Percentiles rank a stretch among this genome's conserved stretches.
phyloP scores from a whole-genome alignment of 306 rosid species.

The Malus sylvestris region DNA sequence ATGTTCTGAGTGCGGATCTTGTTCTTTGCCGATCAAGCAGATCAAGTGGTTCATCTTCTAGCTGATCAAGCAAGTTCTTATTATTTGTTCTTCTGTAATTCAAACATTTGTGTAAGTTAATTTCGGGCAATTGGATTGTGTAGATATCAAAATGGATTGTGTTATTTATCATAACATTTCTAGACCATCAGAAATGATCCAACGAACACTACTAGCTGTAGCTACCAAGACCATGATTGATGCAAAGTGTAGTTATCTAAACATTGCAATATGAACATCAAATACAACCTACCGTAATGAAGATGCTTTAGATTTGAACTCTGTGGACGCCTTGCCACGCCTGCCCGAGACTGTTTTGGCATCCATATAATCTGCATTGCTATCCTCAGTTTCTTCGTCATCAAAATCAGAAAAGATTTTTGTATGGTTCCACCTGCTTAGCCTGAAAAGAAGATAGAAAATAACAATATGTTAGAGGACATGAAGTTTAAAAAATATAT shows the following conservation, averaged over 20 bases:
- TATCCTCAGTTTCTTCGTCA: slow-evolving; percentile 45
- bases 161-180: neutral
- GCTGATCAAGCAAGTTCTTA: slow-evolving; percentile 56
- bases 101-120: neutral
- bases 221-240: neutral
- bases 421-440: slow-evolving; percentile 77
- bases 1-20: slow-evolving; percentile 59
- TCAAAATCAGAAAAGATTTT: slow-evolving; percentile 67
- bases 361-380: slow-evolving; percentile 44
- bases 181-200: neutral
- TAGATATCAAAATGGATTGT: neutral
- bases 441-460: slow-evolving; percentile 36
- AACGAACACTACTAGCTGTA: neutral
- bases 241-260: neutral
- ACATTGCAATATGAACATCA: neutral
- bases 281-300: slow-evolving; percentile 44
- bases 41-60: slow-evolving; percentile 92
- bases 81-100: slow-evolving; percentile 28
- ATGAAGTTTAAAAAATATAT: neutral
- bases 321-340: slow-evolving; percentile 34
- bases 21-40: slow-evolving; percentile 76
- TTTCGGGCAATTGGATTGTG: neutral
- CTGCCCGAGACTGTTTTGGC: slow-evolving; percentile 26
- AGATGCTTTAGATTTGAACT: slow-evolving; percentile 57
- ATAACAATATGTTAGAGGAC: neutral